Conservation (phyloP, 768 basidiomycete species). For the Galerina marginata region DNA sequence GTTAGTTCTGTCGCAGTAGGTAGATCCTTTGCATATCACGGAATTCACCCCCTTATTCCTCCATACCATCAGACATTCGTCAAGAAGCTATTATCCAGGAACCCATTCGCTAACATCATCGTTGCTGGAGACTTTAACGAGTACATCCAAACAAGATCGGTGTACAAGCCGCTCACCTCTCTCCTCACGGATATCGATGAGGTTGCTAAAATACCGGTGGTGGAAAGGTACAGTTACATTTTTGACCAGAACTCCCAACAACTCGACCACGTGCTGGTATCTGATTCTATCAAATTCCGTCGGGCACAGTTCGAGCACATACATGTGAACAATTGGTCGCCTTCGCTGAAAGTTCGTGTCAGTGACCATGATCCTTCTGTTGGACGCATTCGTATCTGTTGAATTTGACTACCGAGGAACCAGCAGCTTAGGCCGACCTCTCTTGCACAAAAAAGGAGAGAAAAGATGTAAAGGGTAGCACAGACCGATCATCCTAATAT, state of each 20-base stretch:
- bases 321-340: conserved; percentile 65
- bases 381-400: conserved; percentile 53
- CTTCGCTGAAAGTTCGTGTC: conserved; percentile 43
- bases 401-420: conserved; percentile 4
- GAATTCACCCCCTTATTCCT: neutral
- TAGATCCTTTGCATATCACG: neutral
- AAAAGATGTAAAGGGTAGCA: too few species aligned
- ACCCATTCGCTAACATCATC: conserved; percentile 53
- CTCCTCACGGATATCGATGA: conserved; percentile 57
- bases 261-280: conserved; percentile 64
- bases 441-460: too few species aligned
- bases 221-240: conserved; percentile 65
- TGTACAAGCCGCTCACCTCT: conserved; percentile 47
- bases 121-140: conserved; percentile 71
- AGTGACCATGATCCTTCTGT: conserved; percentile 71
- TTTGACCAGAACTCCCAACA: conserved; percentile 65
- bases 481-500: too few species aligned
- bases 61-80: conserved; percentile 48
- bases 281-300: conserved; percentile 45
- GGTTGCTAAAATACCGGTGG: conserved; percentile 48
- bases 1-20: conserved; percentile 56
- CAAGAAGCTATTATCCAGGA: conserved; percentile 43
- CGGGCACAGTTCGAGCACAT: conserved; percentile 58
- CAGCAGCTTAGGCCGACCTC: too few species aligned
- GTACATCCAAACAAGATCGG: conserved; percentile 56